A percentile compares a stretch with the other conserved stretches of the same genome.
Evolutionary conservation across 257 asterid species (phyloP).

Genomic region (Penstemon davidsonii): DNA sequence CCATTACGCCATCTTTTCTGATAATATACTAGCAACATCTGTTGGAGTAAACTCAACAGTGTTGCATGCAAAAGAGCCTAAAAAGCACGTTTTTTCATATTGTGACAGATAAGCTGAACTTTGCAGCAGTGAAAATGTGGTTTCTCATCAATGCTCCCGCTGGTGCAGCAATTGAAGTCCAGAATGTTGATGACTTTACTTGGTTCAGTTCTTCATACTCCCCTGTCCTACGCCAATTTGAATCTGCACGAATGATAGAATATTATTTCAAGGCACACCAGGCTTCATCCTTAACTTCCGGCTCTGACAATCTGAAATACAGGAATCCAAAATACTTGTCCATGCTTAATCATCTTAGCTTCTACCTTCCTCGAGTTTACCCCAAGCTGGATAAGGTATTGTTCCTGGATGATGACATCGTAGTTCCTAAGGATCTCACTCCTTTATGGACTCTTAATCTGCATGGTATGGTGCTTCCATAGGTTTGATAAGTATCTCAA

Average conservation of each 20-base stretch:
- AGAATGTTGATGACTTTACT: slow-evolving; percentile 75
- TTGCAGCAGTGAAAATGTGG: slow-evolving; percentile 82
- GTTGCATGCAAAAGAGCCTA: slow-evolving; percentile 66
- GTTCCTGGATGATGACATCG: slow-evolving; percentile 81
- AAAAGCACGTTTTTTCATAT: slow-evolving; percentile 77
- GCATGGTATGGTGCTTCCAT: slow-evolving; percentile 81
- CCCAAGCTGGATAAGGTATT: slow-evolving; percentile 72
- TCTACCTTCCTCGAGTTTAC: slow-evolving; percentile 78
- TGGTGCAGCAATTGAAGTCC: slow-evolving; percentile 76
- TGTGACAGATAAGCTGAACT: slow-evolving; percentile 78
- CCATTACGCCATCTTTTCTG: slow-evolving; percentile 79
- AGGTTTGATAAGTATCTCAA: slow-evolving; percentile 80
- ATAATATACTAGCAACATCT: slow-evolving; percentile 77
- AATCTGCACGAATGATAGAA: slow-evolving; percentile 63
- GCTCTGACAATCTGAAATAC: slow-evolving; percentile 55
- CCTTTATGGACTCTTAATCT: slow-evolving; percentile 73
- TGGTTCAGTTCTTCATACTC: slow-evolving; percentile 74
- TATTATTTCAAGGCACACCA: too few species aligned
- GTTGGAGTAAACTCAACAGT: slow-evolving; percentile 83
- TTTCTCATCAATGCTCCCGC: slow-evolving; percentile 65
- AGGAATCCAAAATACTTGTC: slow-evolving; percentile 80
- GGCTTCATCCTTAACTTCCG: too few species aligned
- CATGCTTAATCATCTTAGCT: slow-evolving; percentile 70
- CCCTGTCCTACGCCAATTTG: slow-evolving; percentile 74
- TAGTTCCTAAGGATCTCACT: slow-evolving; percentile 73